Conservation (phyloP, 495 filamentous ascomycete genomes). For the Lichenothelia convexa region DNA sequence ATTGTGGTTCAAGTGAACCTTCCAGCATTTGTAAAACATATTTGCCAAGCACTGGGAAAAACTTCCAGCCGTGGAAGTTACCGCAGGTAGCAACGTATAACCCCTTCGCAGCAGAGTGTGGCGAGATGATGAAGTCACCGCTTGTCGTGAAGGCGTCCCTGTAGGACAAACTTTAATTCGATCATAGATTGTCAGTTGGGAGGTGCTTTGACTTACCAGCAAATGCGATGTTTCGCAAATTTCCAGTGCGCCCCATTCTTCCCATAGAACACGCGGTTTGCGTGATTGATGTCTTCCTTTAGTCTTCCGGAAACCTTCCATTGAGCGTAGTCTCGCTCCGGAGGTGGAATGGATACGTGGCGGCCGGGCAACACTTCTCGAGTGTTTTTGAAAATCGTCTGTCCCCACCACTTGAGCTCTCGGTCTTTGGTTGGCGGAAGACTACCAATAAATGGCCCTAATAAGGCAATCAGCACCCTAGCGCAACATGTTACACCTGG, state of each 20-base stretch:
- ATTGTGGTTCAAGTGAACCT: slow-evolving; percentile 17
- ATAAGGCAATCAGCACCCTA: not conserved
- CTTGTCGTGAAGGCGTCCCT: slow-evolving; percentile 17
- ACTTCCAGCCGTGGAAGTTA: slow-evolving; percentile 33
- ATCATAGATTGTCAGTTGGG: not conserved
- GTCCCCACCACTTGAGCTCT: slow-evolving; percentile 34
- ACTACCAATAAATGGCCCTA: slow-evolving; percentile 18
- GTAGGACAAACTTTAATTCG: not conserved
- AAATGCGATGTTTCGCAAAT: slow-evolving; percentile 27
- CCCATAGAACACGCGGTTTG: slow-evolving; percentile 22
- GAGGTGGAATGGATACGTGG: slow-evolving; percentile 31
- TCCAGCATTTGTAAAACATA: slow-evolving; percentile 25
- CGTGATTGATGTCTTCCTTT: slow-evolving; percentile 22
- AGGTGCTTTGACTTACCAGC: slow-evolving; percentile 20
- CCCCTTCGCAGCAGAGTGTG: slow-evolving; percentile 12
- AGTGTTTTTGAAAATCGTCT: slow-evolving; percentile 33
- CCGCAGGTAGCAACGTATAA: slow-evolving; percentile 33
- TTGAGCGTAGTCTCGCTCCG: slow-evolving; percentile 23
- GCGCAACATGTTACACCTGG: not conserved
- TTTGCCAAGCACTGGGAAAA: slow-evolving; percentile 30
- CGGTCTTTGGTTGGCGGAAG: slow-evolving; percentile 23
- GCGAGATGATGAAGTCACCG: slow-evolving; percentile 16
- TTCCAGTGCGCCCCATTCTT: slow-evolving; percentile 21
- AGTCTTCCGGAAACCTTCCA: slow-evolving; percentile 28
- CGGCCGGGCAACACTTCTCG: slow-evolving; percentile 23